Percentiles rank a stretch among this genome's conserved stretches.
Evolutionary conservation across 108 stramenopile species (phyloP).

Genomic region (Nitzschia sp.): DNA sequence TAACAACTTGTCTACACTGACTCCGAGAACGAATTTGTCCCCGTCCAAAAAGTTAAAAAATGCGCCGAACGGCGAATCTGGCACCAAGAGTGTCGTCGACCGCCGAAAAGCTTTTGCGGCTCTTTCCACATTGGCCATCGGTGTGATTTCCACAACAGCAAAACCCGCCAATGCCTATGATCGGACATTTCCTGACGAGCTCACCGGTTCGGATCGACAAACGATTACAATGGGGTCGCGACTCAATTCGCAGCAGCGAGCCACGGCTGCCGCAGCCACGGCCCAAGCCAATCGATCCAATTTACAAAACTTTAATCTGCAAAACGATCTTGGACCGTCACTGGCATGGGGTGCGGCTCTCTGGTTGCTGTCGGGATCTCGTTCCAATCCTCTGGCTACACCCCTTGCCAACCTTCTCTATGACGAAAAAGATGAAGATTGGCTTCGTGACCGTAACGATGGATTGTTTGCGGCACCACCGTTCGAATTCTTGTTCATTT

Average conservation of each 20-base stretch:
- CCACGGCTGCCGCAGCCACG: slow-evolving; percentile 18
- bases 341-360: slow-evolving; percentile 68
- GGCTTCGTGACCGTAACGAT: slow-evolving; percentile 82
- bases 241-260: slow-evolving; percentile 34
- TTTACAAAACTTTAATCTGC: slow-evolving; percentile 18
- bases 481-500: slow-evolving; percentile 40
- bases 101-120: slow-evolving; percentile 2
- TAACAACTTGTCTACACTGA: no score
- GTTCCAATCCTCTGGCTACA: slow-evolving; percentile 73
- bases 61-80: no score
- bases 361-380: slow-evolving; percentile 70
- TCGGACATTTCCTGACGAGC: slow-evolving; percentile 54
- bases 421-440: slow-evolving; percentile 49
- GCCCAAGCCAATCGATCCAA: slow-evolving; percentile 37
- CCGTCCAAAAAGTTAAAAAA: no score
- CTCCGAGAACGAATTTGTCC: no score
- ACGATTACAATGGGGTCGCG: slow-evolving; percentile 41
- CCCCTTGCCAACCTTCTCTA: slow-evolving; percentile 84
- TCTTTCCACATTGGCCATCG: neutral
- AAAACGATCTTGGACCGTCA: slow-evolving; percentile 50
- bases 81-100: no score
- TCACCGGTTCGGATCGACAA: slow-evolving; percentile 37
- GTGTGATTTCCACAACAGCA: neutral
- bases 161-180: slow-evolving; percentile 51
- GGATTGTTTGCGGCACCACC: slow-evolving; percentile 75